phyloP scores from a whole-genome alignment of 495 filamentous ascomycete genomes.

The Xylaria castorea region DNA sequence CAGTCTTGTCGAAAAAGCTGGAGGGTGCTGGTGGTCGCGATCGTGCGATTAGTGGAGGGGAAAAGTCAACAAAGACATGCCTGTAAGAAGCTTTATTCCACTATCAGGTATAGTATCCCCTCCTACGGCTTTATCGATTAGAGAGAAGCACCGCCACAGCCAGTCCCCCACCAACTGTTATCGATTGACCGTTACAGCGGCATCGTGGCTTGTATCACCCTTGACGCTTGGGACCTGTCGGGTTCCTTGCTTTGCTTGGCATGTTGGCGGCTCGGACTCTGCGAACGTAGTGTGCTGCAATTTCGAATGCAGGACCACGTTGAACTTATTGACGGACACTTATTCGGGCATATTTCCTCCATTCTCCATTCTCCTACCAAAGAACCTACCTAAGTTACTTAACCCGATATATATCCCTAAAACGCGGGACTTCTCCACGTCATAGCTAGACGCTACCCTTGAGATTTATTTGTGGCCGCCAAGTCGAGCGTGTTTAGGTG shows the following conservation, averaged over 20 bases:
- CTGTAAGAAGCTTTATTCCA: constrained; percentile 14
- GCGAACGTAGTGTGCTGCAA: constrained; percentile 8
- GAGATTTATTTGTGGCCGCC: constrained; percentile 1
- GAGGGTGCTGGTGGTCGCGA: constrained; percentile 19
- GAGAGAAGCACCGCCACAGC: constrained; percentile 2
- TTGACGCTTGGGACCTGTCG: neutral
- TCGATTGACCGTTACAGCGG: neutral
- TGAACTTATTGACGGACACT: constrained; percentile 25
- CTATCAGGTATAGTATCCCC: constrained; percentile 17
- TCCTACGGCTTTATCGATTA: constrained; percentile 24
- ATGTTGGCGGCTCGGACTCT: constrained; percentile 9
- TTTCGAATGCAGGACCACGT: constrained; percentile 23
- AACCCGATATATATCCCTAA: neutral
- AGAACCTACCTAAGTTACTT: constrained; percentile 2
- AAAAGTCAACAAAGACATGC: constrained; percentile 29
- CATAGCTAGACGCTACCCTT: neutral
- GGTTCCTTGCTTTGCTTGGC: constrained; percentile 13
- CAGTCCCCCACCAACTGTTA: neutral
- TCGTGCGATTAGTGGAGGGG: constrained; percentile 28
- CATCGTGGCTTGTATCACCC: constrained; percentile 9
- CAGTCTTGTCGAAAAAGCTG: constrained; percentile 24
- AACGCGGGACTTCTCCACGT: constrained; percentile 1
- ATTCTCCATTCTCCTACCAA: neutral
- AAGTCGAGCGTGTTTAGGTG: constrained; percentile 5
- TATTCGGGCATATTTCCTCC: constrained; percentile 16